Base-by-base conservation (phyloP, 1,284 basidiomycete species). In the Ganoderma multipileum region DNA sequence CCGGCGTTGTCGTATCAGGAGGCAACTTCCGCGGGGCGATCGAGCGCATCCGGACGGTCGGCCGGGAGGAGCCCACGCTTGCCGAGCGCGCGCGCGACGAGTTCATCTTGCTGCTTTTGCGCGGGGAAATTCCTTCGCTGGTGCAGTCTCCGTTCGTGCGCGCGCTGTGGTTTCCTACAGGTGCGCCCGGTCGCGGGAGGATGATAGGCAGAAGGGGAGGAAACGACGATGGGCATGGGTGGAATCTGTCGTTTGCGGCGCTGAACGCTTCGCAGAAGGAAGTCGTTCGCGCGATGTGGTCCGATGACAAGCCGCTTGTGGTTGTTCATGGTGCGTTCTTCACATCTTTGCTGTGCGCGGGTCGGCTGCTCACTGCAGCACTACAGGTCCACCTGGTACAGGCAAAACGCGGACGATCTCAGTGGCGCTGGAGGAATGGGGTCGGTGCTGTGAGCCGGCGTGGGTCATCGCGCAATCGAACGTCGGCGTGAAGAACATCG, bases 401-500 rank as follows among this genome's bases (percentile, higher is more conserved):
- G 76, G 81, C 0, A 82, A 82, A 68, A 82, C 81, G 1, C 77
- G 76, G 6, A 79, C 80, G 0, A 82, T 82, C 57, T 76, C 80
- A 1, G 78, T 77, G 71, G 70, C 52, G 73, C 18, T 65, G 64
- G 12, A 72, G 54, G 14, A 68, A 28, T 74, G 39, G 64, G 61
- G 41, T 23, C 18, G n/a, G 9, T 39, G n/a, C 1, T 14, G 23
- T 36, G 44, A n/a, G 58, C 61, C 52, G n/a, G 61, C 76, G 9
- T 82, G 78, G 76, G 71, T 82, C 11, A 63, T 79, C 30, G 79
- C 80, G 0, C 81, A 82, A 30, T 79, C 77, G 3, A 82, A 82
- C 64, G 80, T 82, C 38, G 81, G 84, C 3, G 85, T 87, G 6
- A 86, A 85, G 72, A 87, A 87, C 62, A 85, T 87, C 26, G 86